Evolutionary conservation across 805 yeast species (phyloP).

Genomic region (Priceomyces medius): DNA sequence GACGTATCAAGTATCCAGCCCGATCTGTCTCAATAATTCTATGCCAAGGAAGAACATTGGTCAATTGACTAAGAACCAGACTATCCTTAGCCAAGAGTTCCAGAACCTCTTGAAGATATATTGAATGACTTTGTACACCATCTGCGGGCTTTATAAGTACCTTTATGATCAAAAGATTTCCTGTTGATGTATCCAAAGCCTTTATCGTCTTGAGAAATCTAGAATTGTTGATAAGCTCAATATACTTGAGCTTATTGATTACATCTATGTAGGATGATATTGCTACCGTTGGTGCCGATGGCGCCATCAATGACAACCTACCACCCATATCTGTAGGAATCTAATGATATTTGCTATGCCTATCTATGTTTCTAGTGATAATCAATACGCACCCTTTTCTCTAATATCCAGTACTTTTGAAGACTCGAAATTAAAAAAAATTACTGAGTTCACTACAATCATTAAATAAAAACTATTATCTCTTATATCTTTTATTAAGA

Average conservation of each 20-base stretch:
- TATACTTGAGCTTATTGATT: constrained; percentile 70
- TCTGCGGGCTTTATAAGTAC: constrained; percentile 64
- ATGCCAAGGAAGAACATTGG: constrained; percentile 69
- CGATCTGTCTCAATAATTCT: constrained; percentile 82
- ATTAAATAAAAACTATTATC: background rate
- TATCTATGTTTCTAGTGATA: background rate
- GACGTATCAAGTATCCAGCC: constrained; percentile 88
- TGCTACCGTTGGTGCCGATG: constrained; percentile 89
- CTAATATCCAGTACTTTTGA: background rate
- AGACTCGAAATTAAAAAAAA: too few species aligned
- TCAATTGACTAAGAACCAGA: constrained; percentile 42
- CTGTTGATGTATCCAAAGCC: constrained; percentile 65
- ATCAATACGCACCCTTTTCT: background rate
- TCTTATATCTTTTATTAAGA: background rate
- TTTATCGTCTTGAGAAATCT: constrained; percentile 83
- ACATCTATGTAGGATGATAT: constrained; percentile 86
- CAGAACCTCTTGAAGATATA: constrained; percentile 25
- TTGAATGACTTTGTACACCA: constrained; percentile 14
- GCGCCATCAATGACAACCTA: constrained; percentile 79
- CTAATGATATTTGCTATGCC: background rate
- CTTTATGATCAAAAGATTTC: constrained; percentile 69
- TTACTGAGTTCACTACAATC: too few species aligned
- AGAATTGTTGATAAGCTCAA: constrained; percentile 72
- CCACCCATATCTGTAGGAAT: constrained; percentile 68
- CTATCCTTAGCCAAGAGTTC: constrained; percentile 36